Evolutionary conservation across 345 rosid species (phyloP).

Genomic region (Arabis hirsuta): DNA sequence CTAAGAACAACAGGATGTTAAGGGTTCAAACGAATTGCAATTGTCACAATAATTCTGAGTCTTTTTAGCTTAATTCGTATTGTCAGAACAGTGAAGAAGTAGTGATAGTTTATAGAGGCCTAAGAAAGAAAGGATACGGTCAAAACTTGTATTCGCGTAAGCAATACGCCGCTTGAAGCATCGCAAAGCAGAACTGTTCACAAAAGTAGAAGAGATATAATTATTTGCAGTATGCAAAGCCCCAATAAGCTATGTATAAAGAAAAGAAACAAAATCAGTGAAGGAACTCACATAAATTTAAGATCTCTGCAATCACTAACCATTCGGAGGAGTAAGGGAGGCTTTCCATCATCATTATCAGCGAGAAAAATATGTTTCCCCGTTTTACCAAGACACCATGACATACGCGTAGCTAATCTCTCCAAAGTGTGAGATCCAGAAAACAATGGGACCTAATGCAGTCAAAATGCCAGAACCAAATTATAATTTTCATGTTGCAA

Average conservation of each 20-base stretch:
- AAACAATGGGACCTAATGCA: slow-evolving; percentile 67
- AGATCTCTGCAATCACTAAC: slow-evolving; percentile 64
- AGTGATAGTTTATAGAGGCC: background rate
- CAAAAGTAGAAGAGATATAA: slow-evolving; percentile 25
- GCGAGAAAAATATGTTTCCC: slow-evolving; percentile 84
- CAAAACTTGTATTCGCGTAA: slow-evolving; percentile 79
- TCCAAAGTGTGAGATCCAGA: slow-evolving; percentile 72
- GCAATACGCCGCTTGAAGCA: slow-evolving; percentile 77
- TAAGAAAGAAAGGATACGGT: slow-evolving; percentile 65
- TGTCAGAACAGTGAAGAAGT: slow-evolving; percentile 5
- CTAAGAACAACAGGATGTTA: slow-evolving; percentile 54
- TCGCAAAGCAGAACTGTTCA: slow-evolving; percentile 78
- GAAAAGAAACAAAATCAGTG: background rate
- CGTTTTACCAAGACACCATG: slow-evolving; percentile 78
- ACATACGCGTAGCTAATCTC: slow-evolving; percentile 56
- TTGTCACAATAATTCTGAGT: slow-evolving; percentile 9
- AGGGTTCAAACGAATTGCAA: slow-evolving; percentile 46
- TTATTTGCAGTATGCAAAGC: slow-evolving; percentile 5
- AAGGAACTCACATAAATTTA: slow-evolving; percentile 75
- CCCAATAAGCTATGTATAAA: background rate
- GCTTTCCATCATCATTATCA: slow-evolving; percentile 60
- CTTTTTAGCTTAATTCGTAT: background rate
- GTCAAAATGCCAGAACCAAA: slow-evolving; percentile 11
- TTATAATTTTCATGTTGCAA: background rate
- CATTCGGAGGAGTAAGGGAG: slow-evolving; percentile 86